Evolutionary conservation across 495 filamentous ascomycete species (phyloP).

Genomic region (Bryoglossum gracile): DNA sequence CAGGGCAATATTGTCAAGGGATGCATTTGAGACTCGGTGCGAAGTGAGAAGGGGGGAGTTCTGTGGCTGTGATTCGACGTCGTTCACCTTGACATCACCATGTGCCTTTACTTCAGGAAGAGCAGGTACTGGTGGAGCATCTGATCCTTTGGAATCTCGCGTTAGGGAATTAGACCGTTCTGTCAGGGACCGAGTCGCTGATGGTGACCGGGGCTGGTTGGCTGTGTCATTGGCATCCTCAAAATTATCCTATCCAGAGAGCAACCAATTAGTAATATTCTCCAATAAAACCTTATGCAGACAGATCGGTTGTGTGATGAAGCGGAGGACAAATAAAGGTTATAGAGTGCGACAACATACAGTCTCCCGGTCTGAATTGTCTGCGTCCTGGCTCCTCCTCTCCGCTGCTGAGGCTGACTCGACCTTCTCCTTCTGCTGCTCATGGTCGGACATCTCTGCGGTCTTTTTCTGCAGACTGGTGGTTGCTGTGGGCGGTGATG

Average conservation of each 20-base stretch:
- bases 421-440: constrained; percentile 8
- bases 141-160: constrained; percentile 21
- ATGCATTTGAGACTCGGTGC: constrained; percentile 55
- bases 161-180: constrained; percentile 28
- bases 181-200: constrained; percentile 32
- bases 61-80: constrained; percentile 27
- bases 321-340: neutral
- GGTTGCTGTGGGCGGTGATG: neutral
- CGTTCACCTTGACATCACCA: constrained; percentile 17
- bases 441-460: constrained; percentile 18
- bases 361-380: constrained; percentile 21
- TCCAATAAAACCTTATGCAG: neutral
- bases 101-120: constrained; percentile 26
- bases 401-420: constrained; percentile 3
- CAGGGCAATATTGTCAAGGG: constrained; percentile 65
- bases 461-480: neutral
- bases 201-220: constrained; percentile 28
- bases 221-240: constrained; percentile 61
- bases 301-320: constrained; percentile 10
- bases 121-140: constrained; percentile 20
- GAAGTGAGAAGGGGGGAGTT: constrained; percentile 53
- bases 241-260: constrained; percentile 56
- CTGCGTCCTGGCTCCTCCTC: constrained; percentile 4
- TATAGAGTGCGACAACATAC: constrained; percentile 4
- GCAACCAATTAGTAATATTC: constrained; percentile 8